Evolutionary conservation across 495 filamentous ascomycete genomes (phyloP).

Genomic region (Neohortaea acidophila): DNA sequence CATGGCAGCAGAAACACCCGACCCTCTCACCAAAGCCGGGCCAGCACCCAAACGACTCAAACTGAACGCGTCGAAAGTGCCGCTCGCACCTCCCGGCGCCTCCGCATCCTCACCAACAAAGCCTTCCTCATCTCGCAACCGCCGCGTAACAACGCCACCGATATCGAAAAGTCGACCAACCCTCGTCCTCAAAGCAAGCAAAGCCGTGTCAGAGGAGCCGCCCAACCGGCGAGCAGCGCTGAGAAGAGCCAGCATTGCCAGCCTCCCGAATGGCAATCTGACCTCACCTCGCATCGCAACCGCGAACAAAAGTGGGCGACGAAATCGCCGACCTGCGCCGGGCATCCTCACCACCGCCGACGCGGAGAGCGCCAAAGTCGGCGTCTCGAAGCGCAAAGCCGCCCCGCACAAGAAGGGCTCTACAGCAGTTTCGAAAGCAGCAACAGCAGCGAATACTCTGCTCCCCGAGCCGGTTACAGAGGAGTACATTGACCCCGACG

Average conservation of each 20-base stretch:
- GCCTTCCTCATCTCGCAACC: conserved; percentile 1
- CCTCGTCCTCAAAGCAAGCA: conserved; percentile 12
- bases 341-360: conserved; percentile 54
- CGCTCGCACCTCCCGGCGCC: conserved; percentile 23
- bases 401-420: conserved; percentile 46
- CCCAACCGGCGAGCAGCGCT: conserved; percentile 19
- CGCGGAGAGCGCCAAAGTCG: conserved; percentile 53
- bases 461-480: conserved; percentile 27
- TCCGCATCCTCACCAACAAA: conserved; percentile 11
- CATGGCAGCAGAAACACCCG: conserved; percentile 4
- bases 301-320: conserved; percentile 19
- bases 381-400: conserved; percentile 63
- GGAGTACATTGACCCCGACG: conserved; percentile 73
- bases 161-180: conserved; percentile 8
- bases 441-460: conserved; percentile 16
- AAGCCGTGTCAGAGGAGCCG: conserved; percentile 28
- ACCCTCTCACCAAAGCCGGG: conserved; percentile 14
- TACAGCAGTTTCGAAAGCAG: conserved; percentile 24
- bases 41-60: conserved; percentile 17
- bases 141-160: conserved; percentile 13
- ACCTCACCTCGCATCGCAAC: conserved; percentile 10
- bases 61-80: conserved; percentile 18
- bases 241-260: conserved; percentile 24
- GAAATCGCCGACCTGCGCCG: conserved; percentile 57
- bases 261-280: conserved; percentile 10